phyloP scores from a whole-genome alignment of 2,329 filamentous ascomycete genomes.

The Colletotrichum sansevieriae region DNA sequence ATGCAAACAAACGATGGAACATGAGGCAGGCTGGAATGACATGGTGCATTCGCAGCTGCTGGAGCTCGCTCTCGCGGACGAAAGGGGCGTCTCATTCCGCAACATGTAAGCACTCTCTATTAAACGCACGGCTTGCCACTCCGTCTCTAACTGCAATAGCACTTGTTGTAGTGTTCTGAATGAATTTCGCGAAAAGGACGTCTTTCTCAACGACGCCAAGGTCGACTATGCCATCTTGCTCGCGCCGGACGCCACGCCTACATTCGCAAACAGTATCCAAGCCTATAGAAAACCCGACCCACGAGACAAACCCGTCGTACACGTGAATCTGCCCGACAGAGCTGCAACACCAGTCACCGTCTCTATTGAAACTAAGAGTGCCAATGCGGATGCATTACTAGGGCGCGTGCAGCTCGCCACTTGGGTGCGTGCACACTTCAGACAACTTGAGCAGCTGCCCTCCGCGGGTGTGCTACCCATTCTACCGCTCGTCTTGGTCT shows the following conservation, averaged over 20 bases:
- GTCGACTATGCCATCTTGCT: slow-evolving; percentile 11
- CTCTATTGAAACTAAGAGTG: slow-evolving; percentile 13
- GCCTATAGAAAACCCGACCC: too few species aligned
- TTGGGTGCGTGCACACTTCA: background rate
- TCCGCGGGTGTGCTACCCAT: background rate
- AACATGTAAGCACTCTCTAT: background rate
- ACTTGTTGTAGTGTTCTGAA: background rate
- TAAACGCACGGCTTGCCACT: background rate
- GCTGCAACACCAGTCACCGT: background rate
- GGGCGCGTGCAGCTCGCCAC: background rate
- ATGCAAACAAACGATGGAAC: slow-evolving; percentile 39
- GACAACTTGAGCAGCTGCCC: background rate
- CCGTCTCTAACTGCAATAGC: background rate
- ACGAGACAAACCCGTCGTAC: background rate
- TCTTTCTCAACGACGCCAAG: background rate
- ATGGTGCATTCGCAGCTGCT: slow-evolving; percentile 7
- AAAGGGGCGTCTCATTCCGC: background rate
- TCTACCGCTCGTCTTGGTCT: background rate
- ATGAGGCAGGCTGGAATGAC: slow-evolving; percentile 15
- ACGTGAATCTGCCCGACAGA: background rate
- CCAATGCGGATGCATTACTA: background rate
- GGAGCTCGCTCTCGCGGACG: background rate
- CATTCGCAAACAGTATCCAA: background rate
- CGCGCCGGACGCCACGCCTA: background rate
- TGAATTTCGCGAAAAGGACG: background rate